phyloP scores from a whole-genome alignment of 805 yeast species.

The Kregervanrija fluxuum region DNA sequence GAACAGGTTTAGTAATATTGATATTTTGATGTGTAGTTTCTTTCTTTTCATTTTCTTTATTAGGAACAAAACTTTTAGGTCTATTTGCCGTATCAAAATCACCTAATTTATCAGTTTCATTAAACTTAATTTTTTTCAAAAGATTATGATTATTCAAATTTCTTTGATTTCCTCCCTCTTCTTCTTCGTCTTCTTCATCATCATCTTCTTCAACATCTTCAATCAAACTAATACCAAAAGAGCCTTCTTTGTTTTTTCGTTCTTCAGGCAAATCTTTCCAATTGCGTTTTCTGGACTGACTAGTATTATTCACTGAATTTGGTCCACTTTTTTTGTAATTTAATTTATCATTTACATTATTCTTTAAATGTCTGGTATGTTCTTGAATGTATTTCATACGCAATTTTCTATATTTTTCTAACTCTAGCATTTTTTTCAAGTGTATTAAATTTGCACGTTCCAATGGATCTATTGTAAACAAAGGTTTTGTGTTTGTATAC shows the following conservation, averaged over 20 bases:
- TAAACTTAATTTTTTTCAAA: constrained; percentile 19
- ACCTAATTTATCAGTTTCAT: constrained; percentile 7
- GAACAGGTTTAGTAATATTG: neutral
- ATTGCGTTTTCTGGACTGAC: neutral
- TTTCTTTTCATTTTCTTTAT: neutral
- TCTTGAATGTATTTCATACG: constrained; percentile 35
- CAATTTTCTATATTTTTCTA: constrained; percentile 40
- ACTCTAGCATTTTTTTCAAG: constrained; percentile 32
- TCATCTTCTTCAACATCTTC: constrained; percentile 11
- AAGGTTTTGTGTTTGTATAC: no score
- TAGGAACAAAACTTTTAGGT: constrained; percentile 6
- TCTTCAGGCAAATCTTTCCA: constrained; percentile 14
- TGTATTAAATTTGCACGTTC: constrained; percentile 27
- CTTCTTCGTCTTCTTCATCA: constrained; percentile 11
- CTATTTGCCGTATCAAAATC: constrained; percentile 11
- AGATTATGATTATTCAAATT: constrained; percentile 7
- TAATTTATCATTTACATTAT: constrained; percentile 4
- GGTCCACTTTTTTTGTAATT: neutral
- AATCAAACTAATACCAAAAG: constrained; percentile 15
- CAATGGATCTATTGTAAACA: constrained; percentile 19
- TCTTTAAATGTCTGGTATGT: constrained; percentile 22
- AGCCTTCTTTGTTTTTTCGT: constrained; percentile 20
- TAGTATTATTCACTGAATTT: no score
- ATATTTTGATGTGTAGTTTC: neutral
- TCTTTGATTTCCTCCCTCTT: neutral